Evolutionary conservation across 768 basidiomycete genomes (phyloP), one percentile per base, ranked within the genome.

Genomic region (Boletus patriciae): DNA sequence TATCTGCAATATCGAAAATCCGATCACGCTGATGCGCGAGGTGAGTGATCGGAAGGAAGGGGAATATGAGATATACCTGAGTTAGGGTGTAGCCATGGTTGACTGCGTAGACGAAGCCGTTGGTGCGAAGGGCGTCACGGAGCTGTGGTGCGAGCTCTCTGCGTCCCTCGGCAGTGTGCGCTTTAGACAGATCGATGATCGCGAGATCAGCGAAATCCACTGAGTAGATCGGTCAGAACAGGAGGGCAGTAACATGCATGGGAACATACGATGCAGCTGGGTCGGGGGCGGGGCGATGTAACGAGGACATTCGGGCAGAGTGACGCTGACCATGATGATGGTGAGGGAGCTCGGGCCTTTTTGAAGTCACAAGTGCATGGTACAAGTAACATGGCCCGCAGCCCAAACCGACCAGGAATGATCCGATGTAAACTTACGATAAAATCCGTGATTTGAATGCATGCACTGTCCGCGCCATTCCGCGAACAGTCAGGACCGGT

Each of bases 191-290:
- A 58, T 86, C 82, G 47, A 85, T 77, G 52, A 80, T 71, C 0
- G 79, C 71, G 6, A 86, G 74, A 47, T 83, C 79, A 13, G 82
- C 84, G 57, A 73, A 78, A 18, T 77, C 73, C 58, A 78, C 78
- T 79, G 43, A 25, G n/a, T n/a, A n/a, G n/a, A 60, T 75, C 69
- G 73, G 45, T 52, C 25, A 33, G 47, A 29, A 52, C 6, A 29
- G 4, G 23, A 41, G 43, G n/a, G 19, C 6, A 25, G 8, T 29
- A 1, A 21, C 2, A 11, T 1, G 10, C n/a, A n/a, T n/a, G n/a
- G 13, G 41, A 4, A 67, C 78, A 29, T 52, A 79, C 76, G 58
- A 34, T 71, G 56, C 34, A 73, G 68, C 48, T 64, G 63, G 0
- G 77, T 77, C 5, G 59, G n/a, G n/a, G n/a, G n/a, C n/a, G n/a